Evolutionary conservation across 371 early-diverging fungal genomes (phyloP).

Genomic region (Entomophthora muscae): DNA sequence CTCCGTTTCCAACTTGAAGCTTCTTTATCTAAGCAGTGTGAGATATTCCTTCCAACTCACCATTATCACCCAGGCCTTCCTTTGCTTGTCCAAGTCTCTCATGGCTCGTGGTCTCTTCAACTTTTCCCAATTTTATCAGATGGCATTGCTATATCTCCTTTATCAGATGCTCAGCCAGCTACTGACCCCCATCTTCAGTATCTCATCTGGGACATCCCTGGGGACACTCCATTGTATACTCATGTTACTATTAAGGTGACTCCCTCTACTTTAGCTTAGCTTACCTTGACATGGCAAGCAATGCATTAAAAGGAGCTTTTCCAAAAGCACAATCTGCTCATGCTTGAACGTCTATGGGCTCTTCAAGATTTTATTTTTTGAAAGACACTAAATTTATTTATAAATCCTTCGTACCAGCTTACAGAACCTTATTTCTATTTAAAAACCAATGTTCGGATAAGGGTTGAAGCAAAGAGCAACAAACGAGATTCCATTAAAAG

Average conservation of each 20-base stretch:
- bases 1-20: slow-evolving; percentile 23
- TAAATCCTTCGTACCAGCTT: too few relatives aligned
- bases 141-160: not conserved
- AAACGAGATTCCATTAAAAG: too few relatives aligned
- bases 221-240: not conserved
- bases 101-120: not conserved
- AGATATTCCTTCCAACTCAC: slow-evolving; percentile 50
- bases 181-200: not conserved
- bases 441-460: too few relatives aligned
- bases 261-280: too few relatives aligned
- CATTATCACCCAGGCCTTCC: slow-evolving; percentile 32
- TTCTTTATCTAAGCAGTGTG: slow-evolving; percentile 23
- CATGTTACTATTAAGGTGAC: not conserved
- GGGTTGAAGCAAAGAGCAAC: too few relatives aligned
- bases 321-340: too few relatives aligned
- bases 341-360: too few relatives aligned
- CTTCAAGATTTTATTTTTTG: too few relatives aligned
- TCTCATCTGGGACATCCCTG: not conserved
- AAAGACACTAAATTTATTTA: too few relatives aligned
- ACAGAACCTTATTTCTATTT: too few relatives aligned
- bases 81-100: slow-evolving; percentile 16
- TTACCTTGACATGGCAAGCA: too few relatives aligned
- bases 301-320: too few relatives aligned
- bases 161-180: not conserved
- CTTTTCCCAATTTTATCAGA: not conserved